Base-by-base conservation (phyloP, 495 filamentous ascomycete genomes). In the Penicillium tannophilum region DNA sequence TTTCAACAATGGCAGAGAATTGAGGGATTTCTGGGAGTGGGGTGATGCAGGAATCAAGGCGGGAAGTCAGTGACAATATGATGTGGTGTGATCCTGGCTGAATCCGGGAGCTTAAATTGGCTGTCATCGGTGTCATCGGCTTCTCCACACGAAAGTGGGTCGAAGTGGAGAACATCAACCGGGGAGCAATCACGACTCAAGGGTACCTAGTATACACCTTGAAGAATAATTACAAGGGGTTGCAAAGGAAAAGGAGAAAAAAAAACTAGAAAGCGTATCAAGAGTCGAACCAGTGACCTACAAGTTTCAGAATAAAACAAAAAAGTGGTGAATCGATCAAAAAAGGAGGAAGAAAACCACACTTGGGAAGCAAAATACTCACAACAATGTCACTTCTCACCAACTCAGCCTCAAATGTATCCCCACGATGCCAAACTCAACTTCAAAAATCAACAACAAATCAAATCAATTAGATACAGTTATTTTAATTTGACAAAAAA, bases 41-140 rank as follows among this genome's bases (percentile, higher is more conserved):
- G 20, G 2, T 23, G 20, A 3, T 28, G 28, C 28, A 28, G 28
- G 28, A 28, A 28, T 4, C 28, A 28, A 28, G 28, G 28, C 28
- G 28, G 28, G 4, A 28, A 28, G 28, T 28, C 39, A 14, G 16
- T 17, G 39, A n/a, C 6, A 41, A 41, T 4, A 41, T 41, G 14
- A 17, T 11, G 30, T 35, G 50, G 33, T 30, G 31, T 42, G 28
- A 28, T 58, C 14, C 16, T 45, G 53, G 31, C 54, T 31, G 51
- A 60, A 60, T 60, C 42, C 58, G 58, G 53, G 16, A 35, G 42
- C 41, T 35, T 35, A 41, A 55, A 30, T 24, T 39, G 35, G 55
- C 31, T 39, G 1, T 9, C 11, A 6, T 46, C 43, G 20, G 20
- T 47, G 44, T 47, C 44, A 47, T 24, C 20, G 12, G 6, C 9